A percentile compares a stretch with the other conserved stretches of the same genome.
phyloP scores from a whole-genome alignment of 208 protist species.

The Acanthamoeba royreba region DNA sequence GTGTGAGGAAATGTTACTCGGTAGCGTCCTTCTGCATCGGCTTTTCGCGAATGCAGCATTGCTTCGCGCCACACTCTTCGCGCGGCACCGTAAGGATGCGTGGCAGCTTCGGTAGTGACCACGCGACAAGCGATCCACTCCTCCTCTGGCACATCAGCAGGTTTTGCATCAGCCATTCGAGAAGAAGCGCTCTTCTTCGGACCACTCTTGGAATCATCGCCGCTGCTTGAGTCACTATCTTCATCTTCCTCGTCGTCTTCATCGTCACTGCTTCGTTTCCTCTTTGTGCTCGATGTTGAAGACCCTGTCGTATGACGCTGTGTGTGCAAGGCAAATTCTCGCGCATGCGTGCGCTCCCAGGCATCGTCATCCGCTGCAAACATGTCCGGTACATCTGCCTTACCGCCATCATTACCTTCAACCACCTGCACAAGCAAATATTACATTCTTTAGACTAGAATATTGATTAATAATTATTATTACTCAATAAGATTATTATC shows the following conservation, averaged over 20 bases:
- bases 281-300: too few relatives aligned
- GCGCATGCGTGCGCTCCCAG: not conserved
- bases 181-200: not conserved
- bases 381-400: not conserved
- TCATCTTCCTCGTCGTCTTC: not conserved
- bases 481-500: too few relatives aligned
- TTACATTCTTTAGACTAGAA: not conserved
- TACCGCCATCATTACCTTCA: not conserved
- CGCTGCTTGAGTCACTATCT: not conserved
- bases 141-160: too few relatives aligned
- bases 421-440: not conserved
- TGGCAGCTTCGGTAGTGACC: not conserved
- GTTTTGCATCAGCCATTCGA: too few relatives aligned
- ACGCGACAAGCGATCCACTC: not conserved
- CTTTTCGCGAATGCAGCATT: not conserved
- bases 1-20: not conserved
- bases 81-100: not conserved
- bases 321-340: not conserved
- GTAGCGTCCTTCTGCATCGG: not conserved
- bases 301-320: not conserved
- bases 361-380: not conserved
- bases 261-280: not conserved
- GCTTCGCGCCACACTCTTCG: not conserved
- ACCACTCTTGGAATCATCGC: not conserved
- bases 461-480: too few relatives aligned